Conservation (phyloP, 768 basidiomycete species). For the Sarcodon aspratus region DNA sequence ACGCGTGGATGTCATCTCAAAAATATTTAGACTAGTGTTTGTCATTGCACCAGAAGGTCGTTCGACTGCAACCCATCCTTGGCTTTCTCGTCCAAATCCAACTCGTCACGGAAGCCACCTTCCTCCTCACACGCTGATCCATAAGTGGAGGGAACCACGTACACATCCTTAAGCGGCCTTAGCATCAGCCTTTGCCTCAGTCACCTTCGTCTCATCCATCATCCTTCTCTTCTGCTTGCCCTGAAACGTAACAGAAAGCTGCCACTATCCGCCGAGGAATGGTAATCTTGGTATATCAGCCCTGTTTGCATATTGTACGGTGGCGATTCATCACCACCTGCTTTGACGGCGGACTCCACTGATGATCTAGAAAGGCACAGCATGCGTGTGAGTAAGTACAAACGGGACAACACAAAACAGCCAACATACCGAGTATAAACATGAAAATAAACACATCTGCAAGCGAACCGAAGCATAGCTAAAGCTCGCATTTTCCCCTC, state of each 20-base stretch:
- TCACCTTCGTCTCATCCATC: constrained; percentile 32
- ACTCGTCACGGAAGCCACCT: no score
- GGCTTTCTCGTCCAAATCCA: no score
- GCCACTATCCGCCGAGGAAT: constrained; percentile 28
- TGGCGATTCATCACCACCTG: constrained; percentile 43
- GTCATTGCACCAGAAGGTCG: no score
- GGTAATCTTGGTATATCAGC: constrained; percentile 52
- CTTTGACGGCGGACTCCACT: constrained; percentile 65
- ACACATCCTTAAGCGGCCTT: no score
- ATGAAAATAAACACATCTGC: constrained; percentile 56
- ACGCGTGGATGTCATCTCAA: no score
- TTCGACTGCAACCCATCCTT: no score
- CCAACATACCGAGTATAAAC: constrained; percentile 45
- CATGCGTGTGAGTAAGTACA: no score
- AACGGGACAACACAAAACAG: background rate
- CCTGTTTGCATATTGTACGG: constrained; percentile 64
- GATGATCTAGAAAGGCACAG: background rate
- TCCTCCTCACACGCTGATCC: no score
- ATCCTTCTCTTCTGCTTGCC: constrained; percentile 56
- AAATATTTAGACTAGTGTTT: no score
- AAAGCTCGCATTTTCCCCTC: constrained; percentile 68
- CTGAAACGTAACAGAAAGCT: constrained; percentile 36
- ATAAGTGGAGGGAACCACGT: no score
- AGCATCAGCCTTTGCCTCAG: no score
- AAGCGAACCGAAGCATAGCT: constrained; percentile 67